Conservation (phyloP, 2,329 filamentous ascomycete genomes). For the Lasiodiplodia sp. region DNA sequence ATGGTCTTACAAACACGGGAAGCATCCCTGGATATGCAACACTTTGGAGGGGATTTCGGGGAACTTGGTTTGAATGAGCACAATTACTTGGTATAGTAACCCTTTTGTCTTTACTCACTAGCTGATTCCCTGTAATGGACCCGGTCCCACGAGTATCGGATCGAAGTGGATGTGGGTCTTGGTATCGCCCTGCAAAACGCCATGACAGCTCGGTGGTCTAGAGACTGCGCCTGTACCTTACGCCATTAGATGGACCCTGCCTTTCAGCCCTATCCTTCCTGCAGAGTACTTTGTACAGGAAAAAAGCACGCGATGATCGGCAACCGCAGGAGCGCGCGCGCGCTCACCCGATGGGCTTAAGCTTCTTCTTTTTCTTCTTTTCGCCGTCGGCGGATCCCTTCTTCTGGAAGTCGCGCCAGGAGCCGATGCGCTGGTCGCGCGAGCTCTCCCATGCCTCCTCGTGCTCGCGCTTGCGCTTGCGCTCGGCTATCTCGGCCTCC, state of each 20-base stretch:
- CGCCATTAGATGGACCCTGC: slow-evolving; percentile 14
- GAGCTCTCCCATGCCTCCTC: slow-evolving; percentile 96
- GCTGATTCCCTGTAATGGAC: not conserved
- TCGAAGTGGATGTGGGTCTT: not conserved
- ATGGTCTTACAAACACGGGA: slow-evolving; percentile 6
- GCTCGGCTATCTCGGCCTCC: slow-evolving; percentile 79
- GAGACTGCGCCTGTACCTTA: slow-evolving; percentile 18
- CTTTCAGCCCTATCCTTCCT: slow-evolving; percentile 6
- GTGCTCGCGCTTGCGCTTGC: slow-evolving; percentile 74
- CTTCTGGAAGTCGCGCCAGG: slow-evolving; percentile 86
- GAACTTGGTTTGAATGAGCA: slow-evolving; percentile 27
- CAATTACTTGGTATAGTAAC: slow-evolving; percentile 12
- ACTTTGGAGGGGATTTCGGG: slow-evolving; percentile 18
- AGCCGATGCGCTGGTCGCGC: slow-evolving; percentile 87
- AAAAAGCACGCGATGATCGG: not conserved
- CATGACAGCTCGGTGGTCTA: slow-evolving; percentile 4
- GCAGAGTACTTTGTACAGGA: not conserved
- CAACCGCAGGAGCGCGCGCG: not conserved
- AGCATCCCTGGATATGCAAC: slow-evolving; percentile 11
- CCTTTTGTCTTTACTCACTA: slow-evolving; percentile 28
- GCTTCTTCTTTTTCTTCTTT: slow-evolving; percentile 61
- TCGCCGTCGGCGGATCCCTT: slow-evolving; percentile 45
- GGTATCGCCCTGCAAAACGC: slow-evolving; percentile 23
- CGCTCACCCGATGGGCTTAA: slow-evolving; percentile 59
- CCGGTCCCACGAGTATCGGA: not conserved